Conservation (phyloP, 2,329 filamentous ascomycete species). For the Fusarium avenaceum region DNA sequence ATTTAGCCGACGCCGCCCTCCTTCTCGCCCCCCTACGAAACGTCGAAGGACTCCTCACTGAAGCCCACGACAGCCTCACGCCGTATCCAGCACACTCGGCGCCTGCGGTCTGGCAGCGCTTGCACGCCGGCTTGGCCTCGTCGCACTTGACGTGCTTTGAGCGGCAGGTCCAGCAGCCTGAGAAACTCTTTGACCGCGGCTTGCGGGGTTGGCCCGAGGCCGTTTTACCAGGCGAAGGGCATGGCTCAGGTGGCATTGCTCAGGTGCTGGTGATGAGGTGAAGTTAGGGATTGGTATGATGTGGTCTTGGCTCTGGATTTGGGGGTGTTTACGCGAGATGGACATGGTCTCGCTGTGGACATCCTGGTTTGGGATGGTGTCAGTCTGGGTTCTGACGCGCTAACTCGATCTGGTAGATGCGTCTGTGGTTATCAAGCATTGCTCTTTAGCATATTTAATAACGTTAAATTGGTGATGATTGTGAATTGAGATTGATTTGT, state of each 20-base stretch:
- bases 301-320: neutral
- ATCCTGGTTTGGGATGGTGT: conserved; percentile 5
- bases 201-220: conserved; percentile 38
- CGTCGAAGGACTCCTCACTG: conserved; percentile 44
- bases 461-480: too few species aligned
- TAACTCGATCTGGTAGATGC: neutral
- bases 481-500: too few species aligned
- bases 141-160: conserved; percentile 48
- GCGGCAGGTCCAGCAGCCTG: conserved; percentile 48
- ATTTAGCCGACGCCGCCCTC: conserved; percentile 11
- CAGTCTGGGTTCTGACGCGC: neutral
- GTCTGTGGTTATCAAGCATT: too few species aligned
- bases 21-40: conserved; percentile 25
- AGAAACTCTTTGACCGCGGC: conserved; percentile 47
- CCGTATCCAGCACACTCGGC: conserved; percentile 45
- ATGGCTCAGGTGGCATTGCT: conserved; percentile 31
- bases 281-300: neutral
- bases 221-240: conserved; percentile 11
- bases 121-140: conserved; percentile 39
- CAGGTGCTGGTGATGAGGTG: neutral
- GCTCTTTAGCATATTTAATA: too few species aligned
- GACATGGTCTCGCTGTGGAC: conserved; percentile 6
- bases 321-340: conserved; percentile 8
- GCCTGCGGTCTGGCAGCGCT: conserved; percentile 40
- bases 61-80: conserved; percentile 44